phyloP scores from a whole-genome alignment of 805 yeast species.

The Tetrapisispora taiwanensis region DNA sequence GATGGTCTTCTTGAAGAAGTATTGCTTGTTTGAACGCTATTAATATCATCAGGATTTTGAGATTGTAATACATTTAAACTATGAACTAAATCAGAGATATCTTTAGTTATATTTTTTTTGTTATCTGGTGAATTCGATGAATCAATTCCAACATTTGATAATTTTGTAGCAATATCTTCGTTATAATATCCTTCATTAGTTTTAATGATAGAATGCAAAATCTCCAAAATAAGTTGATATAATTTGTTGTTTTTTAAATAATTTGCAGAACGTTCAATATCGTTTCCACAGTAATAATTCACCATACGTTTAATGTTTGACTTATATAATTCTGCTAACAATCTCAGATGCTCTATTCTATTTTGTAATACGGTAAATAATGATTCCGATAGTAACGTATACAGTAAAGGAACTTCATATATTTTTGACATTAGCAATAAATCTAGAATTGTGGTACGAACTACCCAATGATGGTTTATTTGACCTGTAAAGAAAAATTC shows the following conservation, averaged over 20 bases:
- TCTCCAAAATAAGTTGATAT: conserved; percentile 34
- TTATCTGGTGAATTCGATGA: not conserved
- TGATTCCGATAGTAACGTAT: conserved; percentile 58
- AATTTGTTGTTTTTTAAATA: conserved; percentile 21
- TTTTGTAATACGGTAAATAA: conserved; percentile 58
- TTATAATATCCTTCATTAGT: conserved; percentile 61
- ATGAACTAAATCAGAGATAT: not conserved
- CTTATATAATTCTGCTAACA: conserved; percentile 18
- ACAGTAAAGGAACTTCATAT: conserved; percentile 59
- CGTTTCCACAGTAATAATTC: conserved; percentile 14
- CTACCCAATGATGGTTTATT: conserved; percentile 60
- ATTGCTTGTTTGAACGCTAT: not conserved
- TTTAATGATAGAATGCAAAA: conserved; percentile 45
- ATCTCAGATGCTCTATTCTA: conserved; percentile 42
- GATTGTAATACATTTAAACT: not conserved
- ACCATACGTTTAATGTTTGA: conserved; percentile 9
- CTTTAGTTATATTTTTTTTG: not conserved
- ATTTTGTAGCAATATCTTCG: conserved; percentile 39
- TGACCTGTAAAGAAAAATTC: conserved; percentile 75
- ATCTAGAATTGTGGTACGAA: conserved; percentile 59
- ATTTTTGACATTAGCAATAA: conserved; percentile 51
- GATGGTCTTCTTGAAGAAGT: not conserved
- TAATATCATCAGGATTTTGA: not conserved
- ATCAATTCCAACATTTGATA: conserved; percentile 18
- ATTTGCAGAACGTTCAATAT: conserved; percentile 15